These are phyloP conservation scores for Leptographium procerum DNA, from an alignment of 2,329 filamentous ascomycete genomes.

Conservation along the genomic window DNA sequence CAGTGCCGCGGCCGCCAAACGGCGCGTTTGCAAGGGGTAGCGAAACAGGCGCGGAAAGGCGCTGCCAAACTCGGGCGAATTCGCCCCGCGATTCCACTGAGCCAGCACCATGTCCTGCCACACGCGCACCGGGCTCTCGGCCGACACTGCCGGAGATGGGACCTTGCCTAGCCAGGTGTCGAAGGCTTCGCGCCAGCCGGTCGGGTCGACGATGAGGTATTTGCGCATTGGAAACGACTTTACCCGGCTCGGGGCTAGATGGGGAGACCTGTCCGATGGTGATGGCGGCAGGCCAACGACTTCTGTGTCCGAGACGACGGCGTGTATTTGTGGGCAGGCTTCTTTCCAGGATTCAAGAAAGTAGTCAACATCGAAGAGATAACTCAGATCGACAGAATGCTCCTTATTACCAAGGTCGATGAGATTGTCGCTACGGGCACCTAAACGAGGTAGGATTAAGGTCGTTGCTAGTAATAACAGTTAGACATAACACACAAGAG, in stretches of 20 bases:
- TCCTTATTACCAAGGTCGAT: conserved; percentile 8
- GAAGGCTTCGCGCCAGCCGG: conserved; percentile 13
- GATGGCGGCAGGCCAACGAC: conserved; percentile 3
- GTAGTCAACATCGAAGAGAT: conserved; percentile 8
- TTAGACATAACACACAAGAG: neutral
- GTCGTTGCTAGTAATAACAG: conserved; percentile 7
- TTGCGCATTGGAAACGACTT: conserved; percentile 8
- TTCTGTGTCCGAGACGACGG: conserved; percentile 6
- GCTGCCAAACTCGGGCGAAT: conserved; percentile 12
- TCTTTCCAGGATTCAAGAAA: conserved; percentile 7
- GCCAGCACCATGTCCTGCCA: conserved; percentile 16
- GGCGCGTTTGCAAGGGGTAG: conserved; percentile 5
- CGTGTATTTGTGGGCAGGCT: conserved; percentile 10
- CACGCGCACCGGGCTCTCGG: conserved; percentile 12
- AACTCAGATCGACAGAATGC: conserved; percentile 5
- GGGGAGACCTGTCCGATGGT: neutral
- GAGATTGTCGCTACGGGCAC: conserved; percentile 15
- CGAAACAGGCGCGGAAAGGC: conserved; percentile 13
- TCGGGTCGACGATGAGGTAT: conserved; percentile 12
- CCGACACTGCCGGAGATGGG: conserved; percentile 3
- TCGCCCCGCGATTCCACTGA: conserved; percentile 12
- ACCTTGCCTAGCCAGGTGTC: conserved; percentile 10
- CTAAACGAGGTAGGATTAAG: conserved; percentile 9
- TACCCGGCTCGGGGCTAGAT: conserved; percentile 3
- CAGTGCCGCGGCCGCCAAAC: conserved; percentile 21